Conservation (phyloP, 768 basidiomycete species). For the Exidia glandulosa region DNA sequence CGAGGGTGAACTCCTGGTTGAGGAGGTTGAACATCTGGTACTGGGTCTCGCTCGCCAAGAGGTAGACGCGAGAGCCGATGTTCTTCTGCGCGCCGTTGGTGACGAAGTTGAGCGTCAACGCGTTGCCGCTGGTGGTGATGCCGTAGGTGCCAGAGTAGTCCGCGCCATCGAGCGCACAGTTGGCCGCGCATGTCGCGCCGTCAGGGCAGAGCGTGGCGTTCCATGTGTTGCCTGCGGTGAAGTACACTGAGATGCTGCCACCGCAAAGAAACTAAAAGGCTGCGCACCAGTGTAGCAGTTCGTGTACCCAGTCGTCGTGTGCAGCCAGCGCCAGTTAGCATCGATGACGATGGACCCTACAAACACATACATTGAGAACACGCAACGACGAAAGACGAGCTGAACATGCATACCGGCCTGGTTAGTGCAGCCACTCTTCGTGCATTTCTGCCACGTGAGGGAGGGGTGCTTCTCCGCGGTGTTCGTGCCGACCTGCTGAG, state of each 20-base stretch:
- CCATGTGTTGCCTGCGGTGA: slow-evolving; percentile 12
- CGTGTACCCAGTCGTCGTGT: slow-evolving; percentile 15
- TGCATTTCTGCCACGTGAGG: slow-evolving; percentile 37
- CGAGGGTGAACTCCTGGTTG: slow-evolving; percentile 50
- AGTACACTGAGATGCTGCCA: background rate
- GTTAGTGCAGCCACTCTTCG: slow-evolving; percentile 20
- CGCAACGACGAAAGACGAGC: background rate
- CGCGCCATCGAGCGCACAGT: slow-evolving; percentile 20
- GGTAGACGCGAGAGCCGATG: slow-evolving; percentile 32
- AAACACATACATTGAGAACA: background rate
- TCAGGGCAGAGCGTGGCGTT: slow-evolving; percentile 10
- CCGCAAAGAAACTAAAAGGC: background rate
- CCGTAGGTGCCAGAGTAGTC: slow-evolving; percentile 24
- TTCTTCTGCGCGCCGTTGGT: slow-evolving; percentile 16
- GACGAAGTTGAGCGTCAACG: slow-evolving; percentile 23
- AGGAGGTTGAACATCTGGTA: slow-evolving; percentile 42
- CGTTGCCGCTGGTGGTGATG: slow-evolving; percentile 21
- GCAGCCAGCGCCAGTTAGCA: slow-evolving; percentile 10
- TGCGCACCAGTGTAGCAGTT: slow-evolving; percentile 26
- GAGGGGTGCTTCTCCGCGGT: slow-evolving; percentile 39
- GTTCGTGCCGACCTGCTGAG: slow-evolving; percentile 40
- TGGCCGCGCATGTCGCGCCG: slow-evolving; percentile 6
- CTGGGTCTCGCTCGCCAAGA: slow-evolving; percentile 30
- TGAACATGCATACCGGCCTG: background rate
- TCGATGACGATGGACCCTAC: slow-evolving; percentile 2